Base-by-base conservation (phyloP, 768 basidiomycete genomes). In the Macrolepiota fuliginosa region DNA sequence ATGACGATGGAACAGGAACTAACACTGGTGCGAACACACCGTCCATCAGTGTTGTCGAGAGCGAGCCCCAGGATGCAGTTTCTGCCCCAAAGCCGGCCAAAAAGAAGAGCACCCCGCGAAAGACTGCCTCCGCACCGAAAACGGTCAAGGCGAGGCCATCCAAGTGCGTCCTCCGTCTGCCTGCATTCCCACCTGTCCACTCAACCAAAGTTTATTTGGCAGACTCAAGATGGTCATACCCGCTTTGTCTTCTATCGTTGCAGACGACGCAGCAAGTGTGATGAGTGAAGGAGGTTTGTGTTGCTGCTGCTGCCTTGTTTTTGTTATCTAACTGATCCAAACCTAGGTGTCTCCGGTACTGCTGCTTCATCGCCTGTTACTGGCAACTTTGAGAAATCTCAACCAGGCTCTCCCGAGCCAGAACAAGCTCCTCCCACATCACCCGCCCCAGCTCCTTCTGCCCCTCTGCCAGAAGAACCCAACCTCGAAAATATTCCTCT, bases 301-400 rank as follows among this genome's bases (percentile, higher is more conserved):
- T 45, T 13, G 7, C 40, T 53, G 10, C 27, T 37, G 29, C 47
- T 39, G 39, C n/a, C 10, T 36, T 25, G n/a, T 54, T 22, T 37
- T 27, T n/a, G n/a, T 57, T 55, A 62, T 58, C 45, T 53, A 68
- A 52, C 50, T 56, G 50, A 58, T 52, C 58, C 56, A 39, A 40
- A 64, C 84, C n/a, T 32, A 55, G 89, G 82, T 45, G 85, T 85
- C 68, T 81, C 86, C 13, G 84, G 84, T 29, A 91, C 90, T 15
- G 89, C 88, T 2, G 86, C 89, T 1, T 91, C 90, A 2, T 91
- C 90, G 1, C 90, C 90, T 10, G 74, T 83, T 11, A 79, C 79
- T n/a, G 74, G 76, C 25, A 79, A 79, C 45, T 76, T 82, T 36
- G 65, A 66, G 13, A 49, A 40, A 32, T 22, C 42, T 24, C 82